Base-by-base conservation (phyloP, 2,329 filamentous ascomycete genomes). In the Cladophialophora chaetospira region DNA sequence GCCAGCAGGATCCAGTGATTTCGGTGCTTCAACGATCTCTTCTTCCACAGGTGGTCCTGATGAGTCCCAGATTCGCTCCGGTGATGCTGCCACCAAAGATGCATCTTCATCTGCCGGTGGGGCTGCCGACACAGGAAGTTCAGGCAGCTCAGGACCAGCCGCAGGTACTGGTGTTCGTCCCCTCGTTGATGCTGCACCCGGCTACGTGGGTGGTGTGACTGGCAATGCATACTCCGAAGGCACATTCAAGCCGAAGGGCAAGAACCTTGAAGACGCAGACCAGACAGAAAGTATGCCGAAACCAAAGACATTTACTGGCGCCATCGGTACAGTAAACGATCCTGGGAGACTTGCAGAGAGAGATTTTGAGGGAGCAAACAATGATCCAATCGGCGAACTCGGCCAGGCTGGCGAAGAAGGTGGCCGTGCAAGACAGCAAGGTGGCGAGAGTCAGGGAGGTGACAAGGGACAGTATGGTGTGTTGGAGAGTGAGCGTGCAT, bases 311-410 rank as follows among this genome's bases (percentile, higher is more conserved):
- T 83, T 77, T 67, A 76, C 67, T 21, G 69, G 71, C 11, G 77
- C 82, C 21, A 79, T 85, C 58, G 83, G 83, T 2, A 73, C 74
- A 2, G 69, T 78, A 60, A 74, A 82, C 36, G 83, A 86, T 63
- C 82, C 84, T 2, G 78, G 77, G 2, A 72, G 82, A 26, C 64
- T 71, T 15, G 82, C 81, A 5, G 69, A 73, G 63, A 66, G 64
- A 31, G 38, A 48, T 5, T 73, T 74, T 62, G 66, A 72, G 63
- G 68, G 63, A 10, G 60, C 45, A 13, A 68, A 64, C 35, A 65
- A 67, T 1, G 66, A 70, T 4, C 31, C 35, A 8, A 42, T 43
- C 11, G 48, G 43, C 10, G 56, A 54, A 40, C 9, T 53, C 2
- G 42, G 46, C 5, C 44, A 46, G 57, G 64, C 67, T 47, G 67